A percentile compares a stretch with the other conserved stretches of the same genome.
phyloP scores from a whole-genome alignment of 805 yeast species.

The Yarrowia osloensis region DNA sequence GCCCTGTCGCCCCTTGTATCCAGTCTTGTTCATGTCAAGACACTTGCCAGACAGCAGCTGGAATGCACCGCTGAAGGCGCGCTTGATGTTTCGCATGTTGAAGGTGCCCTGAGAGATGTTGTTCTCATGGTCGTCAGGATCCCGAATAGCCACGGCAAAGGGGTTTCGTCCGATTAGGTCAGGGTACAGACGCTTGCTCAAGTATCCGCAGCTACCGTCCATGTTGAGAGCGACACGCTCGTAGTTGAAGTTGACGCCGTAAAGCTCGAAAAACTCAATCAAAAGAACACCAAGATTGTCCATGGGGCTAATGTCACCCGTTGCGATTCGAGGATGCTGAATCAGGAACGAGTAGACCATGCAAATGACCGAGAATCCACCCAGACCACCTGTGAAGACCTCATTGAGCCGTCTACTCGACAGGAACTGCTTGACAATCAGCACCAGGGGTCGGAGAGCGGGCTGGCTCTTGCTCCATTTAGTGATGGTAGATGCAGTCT shows the following conservation, averaged over 20 bases:
- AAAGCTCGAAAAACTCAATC: conserved; percentile 88
- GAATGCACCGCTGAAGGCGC: conserved; percentile 87
- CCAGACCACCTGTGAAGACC: conserved; percentile 91
- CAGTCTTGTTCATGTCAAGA: conserved; percentile 65
- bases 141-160: conserved; percentile 76
- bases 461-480: conserved; percentile 73
- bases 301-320: conserved; percentile 63
- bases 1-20: conserved; percentile 67
- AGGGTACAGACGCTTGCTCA: conserved; percentile 58
- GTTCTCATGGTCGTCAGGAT: conserved; percentile 81
- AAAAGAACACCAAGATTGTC: conserved; percentile 83
- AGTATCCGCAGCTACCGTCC: conserved; percentile 59
- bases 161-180: conserved; percentile 54
- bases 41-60: conserved; percentile 74
- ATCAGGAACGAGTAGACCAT: conserved; percentile 74
- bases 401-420: conserved; percentile 75
- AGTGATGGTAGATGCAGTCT: conserved; percentile 76
- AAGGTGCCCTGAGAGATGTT: conserved; percentile 85
- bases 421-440: conserved; percentile 82
- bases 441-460: conserved; percentile 77
- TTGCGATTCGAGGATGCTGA: conserved; percentile 74
- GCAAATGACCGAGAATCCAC: conserved; percentile 93
- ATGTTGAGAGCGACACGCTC: conserved; percentile 72
- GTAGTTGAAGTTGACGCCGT: conserved; percentile 87
- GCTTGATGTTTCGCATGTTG: conserved; percentile 74